A percentile compares a stretch with the other conserved stretches of the same genome.
Evolutionary conservation across 164 flowering plant genomes (phyloP).

Genomic region (Buxus sempervirens): DNA sequence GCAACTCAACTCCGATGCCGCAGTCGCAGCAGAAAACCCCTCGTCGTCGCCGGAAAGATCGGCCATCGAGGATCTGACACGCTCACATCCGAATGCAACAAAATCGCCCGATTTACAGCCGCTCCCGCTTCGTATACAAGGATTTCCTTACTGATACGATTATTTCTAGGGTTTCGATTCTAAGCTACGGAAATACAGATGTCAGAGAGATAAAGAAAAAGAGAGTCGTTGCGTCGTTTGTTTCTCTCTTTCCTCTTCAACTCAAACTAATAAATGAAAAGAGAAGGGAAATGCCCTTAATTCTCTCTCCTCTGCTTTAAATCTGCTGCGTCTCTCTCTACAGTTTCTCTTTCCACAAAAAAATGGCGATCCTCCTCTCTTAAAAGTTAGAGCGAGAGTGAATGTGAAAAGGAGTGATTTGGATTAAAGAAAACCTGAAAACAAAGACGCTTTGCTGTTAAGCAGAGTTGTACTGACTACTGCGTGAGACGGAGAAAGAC

Average conservation of each 20-base stretch:
- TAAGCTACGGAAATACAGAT: neutral
- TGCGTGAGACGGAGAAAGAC: neutral
- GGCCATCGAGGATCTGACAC: conserved; percentile 17
- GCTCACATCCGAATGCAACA: conserved; percentile 28
- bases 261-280: neutral
- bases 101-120: neutral
- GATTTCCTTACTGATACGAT: neutral
- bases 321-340: neutral
- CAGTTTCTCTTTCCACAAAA: neutral
- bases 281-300: neutral
- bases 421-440: neutral
- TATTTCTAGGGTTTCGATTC: conserved; percentile 9
- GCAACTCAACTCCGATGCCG: conserved; percentile 7
- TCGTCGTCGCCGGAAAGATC: conserved; percentile 13
- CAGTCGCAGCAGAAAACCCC: neutral
- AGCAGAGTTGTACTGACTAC: neutral
- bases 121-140: too few species aligned
- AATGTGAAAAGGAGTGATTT: neutral
- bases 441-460: neutral
- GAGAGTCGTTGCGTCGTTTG: neutral
- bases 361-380: neutral
- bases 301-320: neutral
- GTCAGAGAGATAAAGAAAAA: conserved; percentile 2
- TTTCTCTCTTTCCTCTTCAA: neutral
- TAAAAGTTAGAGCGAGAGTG: neutral